Evolutionary conservation across 2,329 filamentous ascomycete species (phyloP), one percentile per base, ranked within the genome.

Genomic region (Tolypocladium inflatum): DNA sequence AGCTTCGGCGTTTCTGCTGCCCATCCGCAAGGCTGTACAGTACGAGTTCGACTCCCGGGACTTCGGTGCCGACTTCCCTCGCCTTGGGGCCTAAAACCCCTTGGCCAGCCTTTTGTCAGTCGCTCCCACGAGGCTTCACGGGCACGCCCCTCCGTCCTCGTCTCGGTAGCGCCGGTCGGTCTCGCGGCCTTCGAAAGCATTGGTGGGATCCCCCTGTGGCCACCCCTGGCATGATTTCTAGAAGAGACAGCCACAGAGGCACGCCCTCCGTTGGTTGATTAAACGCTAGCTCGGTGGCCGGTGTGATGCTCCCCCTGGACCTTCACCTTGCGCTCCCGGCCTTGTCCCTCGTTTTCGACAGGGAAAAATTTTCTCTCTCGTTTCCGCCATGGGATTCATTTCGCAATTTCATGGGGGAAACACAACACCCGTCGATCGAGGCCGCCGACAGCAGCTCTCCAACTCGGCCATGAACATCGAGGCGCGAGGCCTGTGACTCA

Each of bases 331-430:
- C 55, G 23, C 48, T 39, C 33, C 35, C 26, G 48, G 17, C 48
- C 55, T 57, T 55, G 57, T 56, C 55, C 54, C 60, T 60, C 56
- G 54, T 19, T 58, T 60, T 54, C 39, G 55, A 57, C 59, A 58
- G 56, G 56, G 60, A 60, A 61, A 61, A 61, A 35, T 54, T 61
- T 61, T 61, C 58, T 55, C 51, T 39, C 41, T n/a, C 54, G 38
- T 55, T 35, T 55, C 54, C 41, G 38, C 26, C 54, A 38, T 55
- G 56, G 48, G 26, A 33, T 50, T 60, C 60, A 60, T 61, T 61
- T 61, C 60, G 57, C 58, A 58, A 55, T 55, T 55, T 48, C 39
- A 21, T 45, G 48, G 48, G 10, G 17, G 19, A n/a, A 51, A 33
- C 7, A 39, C 10, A 21, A 35, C 23, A 13, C 17, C 10, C 39